phyloP scores from a whole-genome alignment of 345 rosid genomes.

The Clausena lansium region DNA sequence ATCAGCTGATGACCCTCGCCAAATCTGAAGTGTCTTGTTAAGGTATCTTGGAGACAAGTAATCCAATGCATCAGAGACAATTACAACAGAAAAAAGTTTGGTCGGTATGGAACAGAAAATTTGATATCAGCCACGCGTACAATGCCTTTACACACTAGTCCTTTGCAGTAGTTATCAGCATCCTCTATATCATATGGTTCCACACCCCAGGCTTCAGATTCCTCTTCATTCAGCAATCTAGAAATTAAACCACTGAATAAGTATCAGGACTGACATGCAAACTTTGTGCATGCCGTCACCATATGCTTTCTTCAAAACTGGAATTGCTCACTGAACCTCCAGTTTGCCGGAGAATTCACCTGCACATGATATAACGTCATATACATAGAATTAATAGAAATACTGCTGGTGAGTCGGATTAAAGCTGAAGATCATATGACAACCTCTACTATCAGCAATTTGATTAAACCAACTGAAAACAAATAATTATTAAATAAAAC shows the following conservation, averaged over 20 bases:
- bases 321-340: slow-evolving; percentile 42
- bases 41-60: slow-evolving; percentile 53
- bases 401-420: background rate
- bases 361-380: slow-evolving; percentile 8
- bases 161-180: slow-evolving; percentile 38
- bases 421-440: background rate
- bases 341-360: slow-evolving; percentile 40
- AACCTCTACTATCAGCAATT: background rate
- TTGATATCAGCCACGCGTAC: slow-evolving; percentile 52
- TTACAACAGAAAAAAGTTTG: slow-evolving; percentile 50
- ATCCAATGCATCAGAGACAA: slow-evolving; percentile 47
- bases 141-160: slow-evolving; percentile 40
- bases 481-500: background rate
- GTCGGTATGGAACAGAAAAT: slow-evolving; percentile 46
- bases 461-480: background rate
- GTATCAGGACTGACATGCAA: slow-evolving; percentile 49
- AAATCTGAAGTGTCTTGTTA: slow-evolving; percentile 50
- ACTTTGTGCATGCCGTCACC: slow-evolving; percentile 50
- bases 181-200: slow-evolving; percentile 52
- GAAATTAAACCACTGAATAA: slow-evolving; percentile 44
- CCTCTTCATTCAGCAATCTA: slow-evolving; percentile 40
- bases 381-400: background rate
- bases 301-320: slow-evolving; percentile 45
- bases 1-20: slow-evolving; percentile 40
- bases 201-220: slow-evolving; percentile 56